Evolutionary conservation across 352 stramenopile genomes (phyloP), one percentile per base, ranked within the genome.

Genomic region (Phytophthora ramorum): DNA sequence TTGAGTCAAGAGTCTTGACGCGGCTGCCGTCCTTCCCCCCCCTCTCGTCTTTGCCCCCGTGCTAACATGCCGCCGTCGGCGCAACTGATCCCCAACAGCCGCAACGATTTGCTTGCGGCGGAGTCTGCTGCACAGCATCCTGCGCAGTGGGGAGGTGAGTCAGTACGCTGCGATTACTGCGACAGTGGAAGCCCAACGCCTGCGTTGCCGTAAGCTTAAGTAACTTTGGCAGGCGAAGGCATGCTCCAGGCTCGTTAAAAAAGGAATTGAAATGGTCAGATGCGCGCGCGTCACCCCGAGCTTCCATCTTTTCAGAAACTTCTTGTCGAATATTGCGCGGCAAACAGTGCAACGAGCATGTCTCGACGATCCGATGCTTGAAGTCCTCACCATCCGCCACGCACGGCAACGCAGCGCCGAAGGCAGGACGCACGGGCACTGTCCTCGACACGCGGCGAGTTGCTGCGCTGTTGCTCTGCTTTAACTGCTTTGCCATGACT

Each of bases 221-320:
- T n/a, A n/a, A n/a, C n/a, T n/a, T 7, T 32, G 26, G 4, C 7
- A 32, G 26, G 26, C 34, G 34, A 40, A 38, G 9, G 32, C 32
- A 14, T n/a, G n/a, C n/a, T n/a, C n/a, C n/a, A n/a, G n/a, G n/a
- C n/a, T n/a, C n/a, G n/a, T n/a, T n/a, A n/a, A n/a, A n/a, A n/a
- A n/a, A n/a, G n/a, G n/a, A n/a, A n/a, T n/a, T n/a, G n/a, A n/a
- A n/a, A n/a, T n/a, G n/a, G n/a, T n/a, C n/a, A n/a, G 51, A 53
- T 49, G 17, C 54, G 45, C 40, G 34, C 26, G 54, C 49, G 62
- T 58, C 54, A 66, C 40, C 14, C 16, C 48, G 30, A 52, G 32
- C 32, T 67, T 63, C 58, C 28, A 60, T 71, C 30, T 40, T 66
- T 71, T 60, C 26, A 37, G 56, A 66, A 71, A 54, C 63, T 66